Percentiles rank a stretch among this genome's conserved stretches.
phyloP scores from a whole-genome alignment of 345 rosid species.

The Sisymbrium altissimum region DNA sequence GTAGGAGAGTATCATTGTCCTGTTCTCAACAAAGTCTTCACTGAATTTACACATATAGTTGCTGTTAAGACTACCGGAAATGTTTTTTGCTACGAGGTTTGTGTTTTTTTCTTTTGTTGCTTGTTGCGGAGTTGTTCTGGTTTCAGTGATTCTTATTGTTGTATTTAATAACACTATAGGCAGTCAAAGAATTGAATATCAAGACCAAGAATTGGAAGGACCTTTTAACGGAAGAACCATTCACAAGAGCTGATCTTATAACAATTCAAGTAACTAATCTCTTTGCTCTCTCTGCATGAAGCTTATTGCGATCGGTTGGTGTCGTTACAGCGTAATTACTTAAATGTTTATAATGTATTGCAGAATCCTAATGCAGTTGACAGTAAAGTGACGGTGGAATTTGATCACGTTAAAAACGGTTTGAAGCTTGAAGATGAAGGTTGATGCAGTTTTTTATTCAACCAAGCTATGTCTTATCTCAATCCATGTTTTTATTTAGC shows the following conservation, averaged over 20 bases:
- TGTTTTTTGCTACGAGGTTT: slow-evolving; percentile 86
- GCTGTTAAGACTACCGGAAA: slow-evolving; percentile 91
- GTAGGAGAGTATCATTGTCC: slow-evolving; percentile 92
- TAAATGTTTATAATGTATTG: not conserved
- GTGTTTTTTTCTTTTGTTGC: not conserved
- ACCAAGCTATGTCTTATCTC: not conserved
- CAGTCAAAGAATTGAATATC: slow-evolving; percentile 84
- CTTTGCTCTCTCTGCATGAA: not conserved
- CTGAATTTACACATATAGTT: slow-evolving; percentile 87
- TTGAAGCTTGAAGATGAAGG: slow-evolving; percentile 89
- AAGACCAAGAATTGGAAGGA: slow-evolving; percentile 94
- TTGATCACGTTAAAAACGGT: slow-evolving; percentile 83
- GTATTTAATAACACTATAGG: slow-evolving; percentile 39
- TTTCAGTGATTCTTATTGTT: slow-evolving; percentile 11
- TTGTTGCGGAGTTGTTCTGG: not conserved
- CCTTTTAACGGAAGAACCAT: slow-evolving; percentile 82
- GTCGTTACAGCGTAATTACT: not conserved
- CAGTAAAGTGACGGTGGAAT: slow-evolving; percentile 60
- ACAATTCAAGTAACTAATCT: slow-evolving; percentile 45
- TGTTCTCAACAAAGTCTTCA: slow-evolving; percentile 86
- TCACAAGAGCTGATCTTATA: slow-evolving; percentile 64
- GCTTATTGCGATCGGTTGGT: not conserved
- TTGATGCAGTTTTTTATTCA: slow-evolving; percentile 11
- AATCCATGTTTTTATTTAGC: not conserved
- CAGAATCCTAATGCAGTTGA: slow-evolving; percentile 88